These are phyloP conservation scores for Amaranthus cruentus DNA, from an alignment of 148 eudicot genomes.

Conservation along the genomic window DNA sequence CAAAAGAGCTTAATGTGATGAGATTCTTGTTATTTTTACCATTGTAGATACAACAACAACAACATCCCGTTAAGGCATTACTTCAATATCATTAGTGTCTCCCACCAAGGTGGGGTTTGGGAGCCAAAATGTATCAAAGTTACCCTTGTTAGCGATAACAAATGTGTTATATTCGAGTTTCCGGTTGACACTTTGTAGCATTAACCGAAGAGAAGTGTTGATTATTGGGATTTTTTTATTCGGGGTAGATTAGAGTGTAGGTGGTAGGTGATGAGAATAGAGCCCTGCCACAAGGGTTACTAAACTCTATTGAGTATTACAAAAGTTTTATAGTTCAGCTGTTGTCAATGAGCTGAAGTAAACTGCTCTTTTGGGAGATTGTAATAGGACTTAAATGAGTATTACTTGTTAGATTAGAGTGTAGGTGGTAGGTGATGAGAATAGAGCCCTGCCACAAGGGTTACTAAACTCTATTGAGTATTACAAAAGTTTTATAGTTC, in stretches of 20 bases:
- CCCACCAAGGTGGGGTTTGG: too few species aligned
- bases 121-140: too few species aligned
- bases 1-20: not conserved
- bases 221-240: not conserved
- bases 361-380: not conserved
- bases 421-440: too few species aligned
- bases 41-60: not conserved
- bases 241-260: too few species aligned
- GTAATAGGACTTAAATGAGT: not conserved
- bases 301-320: not conserved
- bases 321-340: not conserved
- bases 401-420: conserved; percentile 17
- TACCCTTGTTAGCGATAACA: too few species aligned
- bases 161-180: too few species aligned
- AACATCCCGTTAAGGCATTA: too few species aligned
- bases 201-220: not conserved
- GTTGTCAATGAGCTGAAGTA: not conserved
- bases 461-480: not conserved
- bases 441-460: too few species aligned
- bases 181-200: too few species aligned
- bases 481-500: not conserved
- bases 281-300: too few species aligned
- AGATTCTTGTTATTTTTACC: not conserved
- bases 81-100: too few species aligned
- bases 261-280: too few species aligned